Percentiles rank a stretch among this genome's conserved stretches.
phyloP scores from a whole-genome alignment of 2,329 filamentous ascomycete species.

The Neonectria coccinea region DNA sequence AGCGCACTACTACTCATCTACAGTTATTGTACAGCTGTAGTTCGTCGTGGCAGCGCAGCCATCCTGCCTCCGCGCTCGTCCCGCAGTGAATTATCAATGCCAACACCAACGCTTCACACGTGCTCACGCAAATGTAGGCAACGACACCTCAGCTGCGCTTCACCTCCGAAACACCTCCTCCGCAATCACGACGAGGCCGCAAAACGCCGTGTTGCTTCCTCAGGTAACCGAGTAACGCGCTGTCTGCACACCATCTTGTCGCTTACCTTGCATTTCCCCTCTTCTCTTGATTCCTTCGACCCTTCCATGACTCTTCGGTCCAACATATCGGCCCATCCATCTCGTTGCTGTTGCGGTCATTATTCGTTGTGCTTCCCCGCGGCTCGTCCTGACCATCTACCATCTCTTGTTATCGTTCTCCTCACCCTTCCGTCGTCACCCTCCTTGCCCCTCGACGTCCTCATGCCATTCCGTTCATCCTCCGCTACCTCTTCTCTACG shows the following conservation, averaged over 20 bases:
- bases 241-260: conserved; percentile 4
- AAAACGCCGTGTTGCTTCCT: conserved; percentile 22
- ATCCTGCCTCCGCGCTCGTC: background rate
- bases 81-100: conserved; percentile 9
- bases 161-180: conserved; percentile 20
- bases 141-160: conserved; percentile 18
- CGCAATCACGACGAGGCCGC: conserved; percentile 4
- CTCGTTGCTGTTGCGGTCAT: background rate
- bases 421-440: background rate
- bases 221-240: conserved; percentile 16
- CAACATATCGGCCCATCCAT: background rate
- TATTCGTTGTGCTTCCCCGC: conserved; percentile 12
- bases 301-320: background rate
- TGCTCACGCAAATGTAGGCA: conserved; percentile 4
- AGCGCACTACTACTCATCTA: conserved; percentile 14
- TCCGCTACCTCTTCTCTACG: background rate
- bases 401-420: background rate
- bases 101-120: conserved; percentile 6
- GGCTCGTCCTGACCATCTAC: conserved; percentile 15
- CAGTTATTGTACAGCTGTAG: background rate
- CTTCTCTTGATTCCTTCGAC: background rate
- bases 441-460: background rate
- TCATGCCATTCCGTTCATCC: background rate
- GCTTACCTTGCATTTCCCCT: conserved; percentile 10
- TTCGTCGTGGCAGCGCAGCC: conserved; percentile 1